Conservation (phyloP, 2,329 filamentous ascomycete genomes). For the Diatrype stigma region DNA sequence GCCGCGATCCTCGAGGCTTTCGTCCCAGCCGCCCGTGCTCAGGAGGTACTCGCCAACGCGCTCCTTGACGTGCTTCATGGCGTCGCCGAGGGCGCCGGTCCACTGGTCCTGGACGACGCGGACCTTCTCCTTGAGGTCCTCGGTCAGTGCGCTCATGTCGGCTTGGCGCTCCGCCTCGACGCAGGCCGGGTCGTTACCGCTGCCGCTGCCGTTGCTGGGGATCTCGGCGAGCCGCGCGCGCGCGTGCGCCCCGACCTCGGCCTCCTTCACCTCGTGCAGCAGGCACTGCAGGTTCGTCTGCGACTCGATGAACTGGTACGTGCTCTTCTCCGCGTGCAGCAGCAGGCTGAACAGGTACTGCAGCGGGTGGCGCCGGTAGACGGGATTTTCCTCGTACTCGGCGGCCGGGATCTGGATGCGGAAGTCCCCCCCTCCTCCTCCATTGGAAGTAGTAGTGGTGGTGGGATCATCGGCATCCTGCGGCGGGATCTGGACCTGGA, state of each 20-base stretch:
- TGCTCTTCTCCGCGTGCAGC: constrained; percentile 83
- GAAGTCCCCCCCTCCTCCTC: too few relatives aligned
- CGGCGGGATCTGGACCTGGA: constrained; percentile 75
- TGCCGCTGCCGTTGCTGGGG: too few relatives aligned
- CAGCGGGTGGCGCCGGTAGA: constrained; percentile 74
- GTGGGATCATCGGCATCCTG: constrained; percentile 75
- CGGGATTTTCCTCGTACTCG: constrained; percentile 83
- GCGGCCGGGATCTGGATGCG: constrained; percentile 70
- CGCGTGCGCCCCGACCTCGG: constrained; percentile 58
- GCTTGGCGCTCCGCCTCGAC: constrained; percentile 55
- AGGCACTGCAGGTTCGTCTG: constrained; percentile 89
- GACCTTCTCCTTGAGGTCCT: constrained; percentile 91
- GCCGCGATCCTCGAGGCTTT: constrained; percentile 59
- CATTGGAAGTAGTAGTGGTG: too few relatives aligned
- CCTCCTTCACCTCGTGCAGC: constrained; percentile 83
- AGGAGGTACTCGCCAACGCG: constrained; percentile 70
- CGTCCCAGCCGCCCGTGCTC: constrained; percentile 83
- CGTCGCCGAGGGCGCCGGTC: constrained; percentile 78
- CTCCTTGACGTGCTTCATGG: constrained; percentile 68
- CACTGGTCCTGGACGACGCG: constrained; percentile 87
- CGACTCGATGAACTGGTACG: constrained; percentile 94
- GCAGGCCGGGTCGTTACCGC: constrained; percentile 44
- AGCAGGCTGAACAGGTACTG: constrained; percentile 88
- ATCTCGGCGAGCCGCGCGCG: constrained; percentile 62
- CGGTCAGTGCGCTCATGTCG: constrained; percentile 69